Percentiles rank a stretch among this genome's conserved stretches.
Conservation (phyloP, 2,329 filamentous ascomycete genomes). For the Colletotrichum destructivum region DNA sequence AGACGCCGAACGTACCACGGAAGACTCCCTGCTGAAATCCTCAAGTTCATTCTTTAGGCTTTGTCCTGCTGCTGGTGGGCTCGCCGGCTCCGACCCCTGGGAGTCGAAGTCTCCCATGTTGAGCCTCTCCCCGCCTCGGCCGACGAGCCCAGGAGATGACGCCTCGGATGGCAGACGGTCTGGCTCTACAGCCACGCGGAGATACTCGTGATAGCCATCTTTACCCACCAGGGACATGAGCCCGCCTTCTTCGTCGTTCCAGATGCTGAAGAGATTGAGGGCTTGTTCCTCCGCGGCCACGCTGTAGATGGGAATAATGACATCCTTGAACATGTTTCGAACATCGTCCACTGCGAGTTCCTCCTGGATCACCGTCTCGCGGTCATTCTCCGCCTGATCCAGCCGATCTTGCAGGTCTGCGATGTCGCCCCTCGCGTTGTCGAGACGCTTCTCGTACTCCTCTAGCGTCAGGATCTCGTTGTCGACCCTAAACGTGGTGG, state of each 20-base stretch:
- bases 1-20: neutral
- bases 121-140: neutral
- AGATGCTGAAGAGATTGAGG: neutral
- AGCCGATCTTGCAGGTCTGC: conserved; percentile 3
- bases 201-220: conserved; percentile 7
- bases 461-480: conserved; percentile 3
- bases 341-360: conserved; percentile 4
- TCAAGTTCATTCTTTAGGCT: conserved; percentile 12
- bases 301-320: neutral
- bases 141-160: neutral
- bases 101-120: neutral
- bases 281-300: neutral
- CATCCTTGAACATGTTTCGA: neutral
- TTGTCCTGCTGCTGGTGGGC: neutral
- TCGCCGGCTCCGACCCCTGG: neutral
- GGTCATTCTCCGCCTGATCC: neutral
- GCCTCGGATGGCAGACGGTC: neutral
- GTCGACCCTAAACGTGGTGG: conserved; percentile 15
- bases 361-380: neutral
- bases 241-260: conserved; percentile 12
- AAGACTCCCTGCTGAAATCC: neutral
- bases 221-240: neutral
- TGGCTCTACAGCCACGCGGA: neutral
- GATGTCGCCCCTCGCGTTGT: conserved; percentile 24
- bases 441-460: conserved; percentile 26